phyloP scores from a whole-genome alignment of 1,139 yeast genomes.

The Geotrichum cucujoidarum region DNA sequence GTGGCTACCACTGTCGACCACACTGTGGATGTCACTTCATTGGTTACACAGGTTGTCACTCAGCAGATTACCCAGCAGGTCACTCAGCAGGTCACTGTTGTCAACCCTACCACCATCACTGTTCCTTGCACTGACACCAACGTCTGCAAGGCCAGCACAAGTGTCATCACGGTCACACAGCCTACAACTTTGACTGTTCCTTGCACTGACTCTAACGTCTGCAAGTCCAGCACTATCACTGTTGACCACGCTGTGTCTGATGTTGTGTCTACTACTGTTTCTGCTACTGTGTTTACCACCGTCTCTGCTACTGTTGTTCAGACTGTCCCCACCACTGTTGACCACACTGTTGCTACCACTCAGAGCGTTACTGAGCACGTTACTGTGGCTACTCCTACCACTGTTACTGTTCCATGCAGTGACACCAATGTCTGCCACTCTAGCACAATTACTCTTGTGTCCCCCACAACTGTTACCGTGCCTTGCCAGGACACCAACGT shows the following conservation, averaged over 20 bases:
- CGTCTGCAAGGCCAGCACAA: background rate
- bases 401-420: slow-evolving; percentile 8
- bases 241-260: background rate
- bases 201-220: slow-evolving; percentile 11
- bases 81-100: slow-evolving; percentile 1
- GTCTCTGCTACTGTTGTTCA: background rate
- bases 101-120: background rate
- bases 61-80: slow-evolving; percentile 1
- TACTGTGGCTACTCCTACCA: background rate
- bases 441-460: slow-evolving; percentile 2
- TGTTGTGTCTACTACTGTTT: background rate
- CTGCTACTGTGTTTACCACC: background rate
- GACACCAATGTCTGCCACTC: slow-evolving; percentile 12
- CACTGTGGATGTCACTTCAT: background rate
- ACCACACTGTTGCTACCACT: background rate
- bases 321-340: background rate
- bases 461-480: slow-evolving; percentile 4
- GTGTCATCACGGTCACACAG: background rate
- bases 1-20: slow-evolving; percentile 3
- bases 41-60: background rate
- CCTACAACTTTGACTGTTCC: slow-evolving; percentile 14
- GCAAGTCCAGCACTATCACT: slow-evolving; percentile 7
- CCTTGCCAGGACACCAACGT: slow-evolving; percentile 3
- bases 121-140: slow-evolving; percentile 4
- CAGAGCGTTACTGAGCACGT: background rate